Percentiles rank a stretch among this genome's conserved stretches.
Conservation (phyloP, 2,329 filamentous ascomycete genomes). For the Penicillium hordei region DNA sequence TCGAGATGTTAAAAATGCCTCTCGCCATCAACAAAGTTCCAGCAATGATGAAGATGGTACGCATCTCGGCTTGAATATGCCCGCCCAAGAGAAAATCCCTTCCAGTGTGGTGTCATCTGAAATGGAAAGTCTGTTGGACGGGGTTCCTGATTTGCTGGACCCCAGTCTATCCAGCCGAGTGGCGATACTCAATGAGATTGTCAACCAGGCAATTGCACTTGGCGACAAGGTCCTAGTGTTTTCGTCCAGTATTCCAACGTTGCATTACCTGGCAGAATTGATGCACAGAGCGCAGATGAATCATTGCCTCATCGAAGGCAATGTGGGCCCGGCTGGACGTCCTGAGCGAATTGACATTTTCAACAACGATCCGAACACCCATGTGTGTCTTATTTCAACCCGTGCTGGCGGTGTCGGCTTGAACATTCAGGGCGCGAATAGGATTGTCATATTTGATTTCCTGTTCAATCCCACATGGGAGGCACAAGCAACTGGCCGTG, state of each 20-base stretch:
- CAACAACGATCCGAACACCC: constrained; percentile 55
- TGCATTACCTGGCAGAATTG: constrained; percentile 66
- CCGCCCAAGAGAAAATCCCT: constrained; percentile 7
- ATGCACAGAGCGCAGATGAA: constrained; percentile 51
- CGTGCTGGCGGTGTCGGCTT: constrained; percentile 77
- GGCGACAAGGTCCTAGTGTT: constrained; percentile 81
- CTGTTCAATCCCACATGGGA: constrained; percentile 78
- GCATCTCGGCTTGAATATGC: no score
- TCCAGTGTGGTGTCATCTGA: constrained; percentile 25
- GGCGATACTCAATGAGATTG: constrained; percentile 64
- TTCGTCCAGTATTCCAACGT: constrained; percentile 67
- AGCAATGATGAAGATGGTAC: background rate
- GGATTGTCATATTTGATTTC: constrained; percentile 84
- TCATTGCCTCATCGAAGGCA: constrained; percentile 67
- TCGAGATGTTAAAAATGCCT: constrained; percentile 16
- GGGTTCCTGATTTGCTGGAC: constrained; percentile 40
- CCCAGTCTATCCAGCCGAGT: constrained; percentile 66
- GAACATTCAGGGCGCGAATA: constrained; percentile 80
- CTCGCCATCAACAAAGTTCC: no score
- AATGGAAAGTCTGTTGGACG: constrained; percentile 32
- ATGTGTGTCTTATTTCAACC: constrained; percentile 78
- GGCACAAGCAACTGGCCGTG: constrained; percentile 81
- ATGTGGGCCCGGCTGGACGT: constrained; percentile 56
- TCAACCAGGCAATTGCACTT: constrained; percentile 60
- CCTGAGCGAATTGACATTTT: constrained; percentile 67